phyloP scores from a whole-genome alignment of 2,329 filamentous ascomycete species.

The Neospermospora avenae region DNA sequence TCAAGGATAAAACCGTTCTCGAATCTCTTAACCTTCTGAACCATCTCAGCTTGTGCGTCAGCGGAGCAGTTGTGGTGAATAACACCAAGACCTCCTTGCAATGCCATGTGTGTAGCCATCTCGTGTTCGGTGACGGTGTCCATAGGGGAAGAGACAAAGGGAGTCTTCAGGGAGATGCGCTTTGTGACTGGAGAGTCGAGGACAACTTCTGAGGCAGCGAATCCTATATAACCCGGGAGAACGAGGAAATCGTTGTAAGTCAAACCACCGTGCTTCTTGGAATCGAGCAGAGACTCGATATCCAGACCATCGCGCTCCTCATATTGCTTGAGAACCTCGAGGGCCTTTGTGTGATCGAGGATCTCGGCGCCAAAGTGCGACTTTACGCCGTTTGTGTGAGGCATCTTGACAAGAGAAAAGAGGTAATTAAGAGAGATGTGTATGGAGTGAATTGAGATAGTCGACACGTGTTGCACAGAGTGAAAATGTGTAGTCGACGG shows the following conservation, averaged over 20 bases:
- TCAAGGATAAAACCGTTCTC: conserved; percentile 99
- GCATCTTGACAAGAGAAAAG: conserved; percentile 54
- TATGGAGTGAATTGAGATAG: conserved; percentile 30
- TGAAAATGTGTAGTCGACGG: conserved; percentile 50
- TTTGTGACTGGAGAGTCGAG: conserved; percentile 94
- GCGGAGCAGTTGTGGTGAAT: conserved; percentile 99
- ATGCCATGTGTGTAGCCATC: conserved; percentile 97
- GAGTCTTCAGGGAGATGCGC: conserved; percentile 92
- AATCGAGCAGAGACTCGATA: conserved; percentile 83
- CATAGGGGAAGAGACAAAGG: conserved; percentile 97
- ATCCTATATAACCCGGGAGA: conserved; percentile 96
- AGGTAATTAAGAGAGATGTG: conserved; percentile 29
- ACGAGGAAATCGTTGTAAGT: conserved; percentile 99
- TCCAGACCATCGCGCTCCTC: conserved; percentile 79
- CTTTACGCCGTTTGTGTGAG: conserved; percentile 63
- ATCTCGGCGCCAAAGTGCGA: conserved; percentile 50
- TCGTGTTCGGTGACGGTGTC: conserved; percentile 99
- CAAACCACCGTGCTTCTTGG: conserved; percentile 85
- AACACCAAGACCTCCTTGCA: conserved; percentile 85
- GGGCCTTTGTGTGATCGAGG: conserved; percentile 71
- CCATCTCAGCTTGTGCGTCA: conserved; percentile 97
- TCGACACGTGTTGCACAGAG: conserved; percentile 39
- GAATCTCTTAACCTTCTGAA: conserved; percentile 97
- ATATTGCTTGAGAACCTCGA: conserved; percentile 81
- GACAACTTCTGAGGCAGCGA: conserved; percentile 82